These are phyloP conservation scores for Gossypium raimondii DNA, from an alignment of 345 rosid genomes.

Conservation along the genomic window DNA sequence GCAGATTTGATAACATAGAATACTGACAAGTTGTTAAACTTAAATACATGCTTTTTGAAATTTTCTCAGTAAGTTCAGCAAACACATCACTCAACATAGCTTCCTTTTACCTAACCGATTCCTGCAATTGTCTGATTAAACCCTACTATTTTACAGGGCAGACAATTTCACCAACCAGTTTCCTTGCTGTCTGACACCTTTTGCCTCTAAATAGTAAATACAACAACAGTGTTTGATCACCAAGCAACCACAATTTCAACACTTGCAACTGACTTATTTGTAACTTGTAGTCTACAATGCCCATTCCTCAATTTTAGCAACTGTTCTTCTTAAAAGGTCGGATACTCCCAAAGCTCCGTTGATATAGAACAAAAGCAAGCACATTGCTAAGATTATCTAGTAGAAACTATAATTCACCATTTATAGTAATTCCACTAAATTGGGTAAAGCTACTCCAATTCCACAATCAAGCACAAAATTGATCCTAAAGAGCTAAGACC, in stretches of 20 bases:
- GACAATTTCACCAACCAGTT: background rate
- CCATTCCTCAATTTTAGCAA: background rate
- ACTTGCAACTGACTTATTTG: background rate
- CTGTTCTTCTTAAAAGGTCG: background rate
- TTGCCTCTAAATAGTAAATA: background rate
- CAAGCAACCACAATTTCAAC: background rate
- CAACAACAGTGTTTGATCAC: background rate
- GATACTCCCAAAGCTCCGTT: background rate
- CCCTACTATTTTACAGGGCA: background rate
- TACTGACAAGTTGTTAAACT: background rate
- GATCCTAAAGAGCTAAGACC: slow-evolving; percentile 3
- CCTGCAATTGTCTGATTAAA: background rate
- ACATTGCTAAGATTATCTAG: background rate
- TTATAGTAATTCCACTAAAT: background rate
- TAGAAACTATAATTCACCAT: background rate
- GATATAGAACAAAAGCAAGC: background rate
- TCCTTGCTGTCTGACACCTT: background rate
- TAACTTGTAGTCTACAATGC: background rate
- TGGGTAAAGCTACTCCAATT: no score
- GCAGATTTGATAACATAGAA: background rate
- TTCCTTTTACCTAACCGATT: background rate
- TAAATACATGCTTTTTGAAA: background rate
- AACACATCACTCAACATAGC: background rate
- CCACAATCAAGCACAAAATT: background rate
- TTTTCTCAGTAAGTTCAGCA: background rate